These are phyloP conservation scores for Gossypium bickii DNA, from an alignment of 345 rosid genomes.

Conservation along the genomic window DNA sequence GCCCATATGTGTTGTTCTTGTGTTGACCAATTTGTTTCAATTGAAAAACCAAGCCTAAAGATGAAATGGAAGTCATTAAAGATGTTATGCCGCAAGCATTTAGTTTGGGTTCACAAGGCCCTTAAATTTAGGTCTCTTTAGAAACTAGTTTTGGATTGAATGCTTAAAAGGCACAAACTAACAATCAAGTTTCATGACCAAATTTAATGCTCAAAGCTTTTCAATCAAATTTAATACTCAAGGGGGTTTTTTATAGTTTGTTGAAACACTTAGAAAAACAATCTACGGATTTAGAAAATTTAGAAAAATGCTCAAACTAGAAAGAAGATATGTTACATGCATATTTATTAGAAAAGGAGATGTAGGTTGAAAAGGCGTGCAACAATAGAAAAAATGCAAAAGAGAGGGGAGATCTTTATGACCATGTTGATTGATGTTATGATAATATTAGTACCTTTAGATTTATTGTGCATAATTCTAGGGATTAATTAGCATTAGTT, in stretches of 20 bases:
- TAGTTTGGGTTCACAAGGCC: neutral
- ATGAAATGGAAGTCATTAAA: neutral
- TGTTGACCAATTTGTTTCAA: neutral
- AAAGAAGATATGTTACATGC: neutral
- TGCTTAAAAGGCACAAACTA: neutral
- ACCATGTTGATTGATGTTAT: neutral
- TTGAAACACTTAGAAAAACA: neutral
- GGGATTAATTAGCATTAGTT: too few species aligned
- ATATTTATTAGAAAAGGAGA: neutral
- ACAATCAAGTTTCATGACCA: neutral
- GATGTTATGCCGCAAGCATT: neutral
- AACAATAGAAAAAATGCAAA: neutral
- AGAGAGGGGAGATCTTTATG: neutral
- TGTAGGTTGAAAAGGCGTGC: neutral
- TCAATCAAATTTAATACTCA: neutral
- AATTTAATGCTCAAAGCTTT: neutral
- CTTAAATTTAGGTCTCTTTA: neutral
- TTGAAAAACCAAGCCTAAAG: neutral
- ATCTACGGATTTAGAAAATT: neutral
- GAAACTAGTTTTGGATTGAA: neutral
- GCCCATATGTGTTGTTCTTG: neutral
- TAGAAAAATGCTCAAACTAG: neutral
- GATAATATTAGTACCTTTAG: too few species aligned
- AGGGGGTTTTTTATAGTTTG: neutral
- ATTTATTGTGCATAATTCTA: too few species aligned